These are phyloP conservation scores for Cucurbita pepo DNA, from an alignment of 306 rosid genomes.

Conservation along the genomic window DNA sequence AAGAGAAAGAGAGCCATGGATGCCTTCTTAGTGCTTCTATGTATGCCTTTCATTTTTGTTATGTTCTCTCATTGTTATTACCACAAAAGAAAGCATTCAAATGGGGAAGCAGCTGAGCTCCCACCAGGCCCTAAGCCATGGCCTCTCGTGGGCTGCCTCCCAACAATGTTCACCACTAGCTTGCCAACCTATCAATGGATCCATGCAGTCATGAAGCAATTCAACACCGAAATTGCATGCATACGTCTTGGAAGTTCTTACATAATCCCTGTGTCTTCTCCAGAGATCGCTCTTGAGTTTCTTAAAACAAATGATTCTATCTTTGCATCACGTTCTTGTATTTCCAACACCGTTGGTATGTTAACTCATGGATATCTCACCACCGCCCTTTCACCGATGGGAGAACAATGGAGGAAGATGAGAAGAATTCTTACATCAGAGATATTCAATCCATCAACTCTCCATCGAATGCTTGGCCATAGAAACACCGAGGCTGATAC, in stretches of 20 bases:
- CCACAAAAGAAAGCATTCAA: neutral
- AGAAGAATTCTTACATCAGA: neutral
- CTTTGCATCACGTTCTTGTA: slow-evolving; percentile 11
- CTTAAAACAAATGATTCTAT: slow-evolving; percentile 21
- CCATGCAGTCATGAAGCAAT: neutral
- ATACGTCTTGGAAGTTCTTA: slow-evolving; percentile 16
- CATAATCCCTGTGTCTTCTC: neutral
- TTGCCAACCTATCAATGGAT: neutral
- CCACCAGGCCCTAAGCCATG: neutral
- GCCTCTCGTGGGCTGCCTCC: neutral
- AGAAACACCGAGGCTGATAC: slow-evolving; percentile 14
- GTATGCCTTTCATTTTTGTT: neutral
- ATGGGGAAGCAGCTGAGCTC: neutral
- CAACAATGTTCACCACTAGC: neutral
- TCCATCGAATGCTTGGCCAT: neutral
- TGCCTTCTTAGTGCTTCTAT: neutral
- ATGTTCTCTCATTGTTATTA: neutral
- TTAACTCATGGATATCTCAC: neutral
- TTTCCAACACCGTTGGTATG: too few species aligned
- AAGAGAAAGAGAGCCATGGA: too few species aligned
- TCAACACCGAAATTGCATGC: neutral
- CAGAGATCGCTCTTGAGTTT: slow-evolving; percentile 10
- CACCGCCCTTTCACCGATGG: neutral
- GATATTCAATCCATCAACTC: neutral
- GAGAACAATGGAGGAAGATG: slow-evolving; percentile 14